phyloP scores from a whole-genome alignment of 1,284 basidiomycete species.

The Volvariella surrecta region DNA sequence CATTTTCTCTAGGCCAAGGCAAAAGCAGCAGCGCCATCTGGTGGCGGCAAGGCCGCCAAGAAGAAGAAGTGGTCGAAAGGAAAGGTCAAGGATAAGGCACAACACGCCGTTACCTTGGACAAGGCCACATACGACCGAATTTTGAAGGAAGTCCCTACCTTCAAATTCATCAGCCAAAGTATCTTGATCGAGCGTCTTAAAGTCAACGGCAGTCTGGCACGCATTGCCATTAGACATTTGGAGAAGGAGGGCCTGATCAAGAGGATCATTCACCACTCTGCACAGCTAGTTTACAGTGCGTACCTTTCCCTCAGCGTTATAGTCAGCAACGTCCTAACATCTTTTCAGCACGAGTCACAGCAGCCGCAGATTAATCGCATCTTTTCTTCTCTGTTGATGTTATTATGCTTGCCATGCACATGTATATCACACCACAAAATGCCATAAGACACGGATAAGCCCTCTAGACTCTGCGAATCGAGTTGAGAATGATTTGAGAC shows the following conservation, averaged over 20 bases:
- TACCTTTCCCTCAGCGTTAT: conserved; percentile 15
- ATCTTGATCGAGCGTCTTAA: conserved; percentile 98
- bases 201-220: conserved; percentile 93
- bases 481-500: too few species aligned
- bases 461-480: not conserved
- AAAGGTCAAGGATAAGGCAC: conserved; percentile 99
- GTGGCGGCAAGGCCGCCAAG: conserved; percentile 81
- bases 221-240: conserved; percentile 88
- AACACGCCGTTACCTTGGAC: conserved; percentile 91
- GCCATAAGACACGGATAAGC: conserved; percentile 9
- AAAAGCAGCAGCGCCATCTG: conserved; percentile 62
- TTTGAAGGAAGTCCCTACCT: conserved; percentile 98
- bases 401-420: conserved; percentile 33
- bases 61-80: conserved; percentile 99
- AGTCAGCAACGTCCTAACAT: conserved; percentile 2
- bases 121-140: conserved; percentile 91
- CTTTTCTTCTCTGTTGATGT: conserved; percentile 19
- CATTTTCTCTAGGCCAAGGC: conserved; percentile 56
- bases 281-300: conserved; percentile 91
- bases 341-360: conserved; percentile 51
- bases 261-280: conserved; percentile 92
- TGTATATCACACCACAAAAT: conserved; percentile 36
- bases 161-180: conserved; percentile 97
- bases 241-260: conserved; percentile 96
- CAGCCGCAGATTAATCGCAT: conserved; percentile 46